Base-by-base conservation (phyloP, 2,329 filamentous ascomycete species). In the Onygena corvina region DNA sequence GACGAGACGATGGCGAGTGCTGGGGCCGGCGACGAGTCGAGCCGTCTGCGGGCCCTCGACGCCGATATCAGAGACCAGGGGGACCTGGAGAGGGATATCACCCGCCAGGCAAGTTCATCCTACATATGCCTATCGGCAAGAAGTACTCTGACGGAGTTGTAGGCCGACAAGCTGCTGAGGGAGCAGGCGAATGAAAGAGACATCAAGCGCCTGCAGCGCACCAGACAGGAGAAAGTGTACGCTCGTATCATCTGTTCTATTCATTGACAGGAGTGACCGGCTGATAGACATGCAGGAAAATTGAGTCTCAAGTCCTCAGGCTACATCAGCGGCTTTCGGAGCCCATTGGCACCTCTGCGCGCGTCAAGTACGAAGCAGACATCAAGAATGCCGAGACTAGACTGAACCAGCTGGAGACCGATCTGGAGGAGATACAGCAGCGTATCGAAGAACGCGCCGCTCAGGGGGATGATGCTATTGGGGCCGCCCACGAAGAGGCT, bases 81-180 rank as follows among this genome's bases (percentile, higher is more conserved):
- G 68, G 89, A 95, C 52, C 70, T 96, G 16, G 90, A 95, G 65
- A 77, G 87, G 53, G 88, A 94, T 60, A 93, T 96, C 54, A 76
- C 77, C 23, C 72, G 74, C 38, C 76, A 82, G 64, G 67, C n/a
- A n/a, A n/a, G n/a, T n/a, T n/a, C n/a, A n/a, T n/a, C n/a, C n/a
- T n/a, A n/a, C n/a, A n/a, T n/a, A n/a, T n/a, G n/a, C n/a, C n/a
- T n/a, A n/a, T n/a, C n/a, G n/a, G n/a, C n/a, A n/a, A n/a, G n/a
- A n/a, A n/a, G n/a, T n/a, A n/a, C n/a, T 23, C 20, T 47, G 44
- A 49, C 49, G 14, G 40, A 20, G 23, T 12, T 42, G n/a, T 35
- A 71, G 68, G 79, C 79, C 31, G 78, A 81, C 59, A 71, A 74
- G 56, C 60, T 81, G 42, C 70, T 83, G 40, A 70, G 69, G 5